Evolutionary conservation across 2,329 filamentous ascomycete genomes (phyloP).

Genomic region (Fusarium sp.): DNA sequence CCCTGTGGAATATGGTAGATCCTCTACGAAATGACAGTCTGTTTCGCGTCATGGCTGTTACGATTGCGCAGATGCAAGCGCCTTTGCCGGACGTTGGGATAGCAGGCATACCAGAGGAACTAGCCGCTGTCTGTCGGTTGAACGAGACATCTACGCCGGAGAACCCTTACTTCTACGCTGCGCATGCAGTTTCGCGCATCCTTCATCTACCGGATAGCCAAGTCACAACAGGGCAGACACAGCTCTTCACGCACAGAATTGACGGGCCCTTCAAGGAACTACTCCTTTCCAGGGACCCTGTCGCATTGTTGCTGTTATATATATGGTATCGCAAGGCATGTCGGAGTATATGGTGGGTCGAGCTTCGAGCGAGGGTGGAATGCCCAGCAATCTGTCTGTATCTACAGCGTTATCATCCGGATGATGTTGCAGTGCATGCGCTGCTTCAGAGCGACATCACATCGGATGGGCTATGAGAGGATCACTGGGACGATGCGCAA

Average conservation of each 20-base stretch:
- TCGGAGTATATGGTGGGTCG: slow-evolving; percentile 56
- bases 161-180: slow-evolving; percentile 52
- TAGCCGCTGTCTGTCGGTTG: slow-evolving; percentile 43
- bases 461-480: too few species aligned
- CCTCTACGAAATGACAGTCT: slow-evolving; percentile 50
- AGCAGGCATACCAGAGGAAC: slow-evolving; percentile 35
- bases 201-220: slow-evolving; percentile 42
- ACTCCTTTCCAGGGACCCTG: slow-evolving; percentile 48
- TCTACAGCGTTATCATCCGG: slow-evolving; percentile 45
- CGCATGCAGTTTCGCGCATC: slow-evolving; percentile 49
- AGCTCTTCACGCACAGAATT: slow-evolving; percentile 50
- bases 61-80: slow-evolving; percentile 50
- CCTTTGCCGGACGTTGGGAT: slow-evolving; percentile 45
- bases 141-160: slow-evolving; percentile 45
- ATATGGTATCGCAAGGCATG: slow-evolving; percentile 55
- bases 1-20: slow-evolving; percentile 47
- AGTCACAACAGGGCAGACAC: slow-evolving; percentile 44
- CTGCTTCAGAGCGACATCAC: slow-evolving; percentile 50
- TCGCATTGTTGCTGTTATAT: slow-evolving; percentile 53
- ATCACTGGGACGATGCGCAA: too few species aligned
- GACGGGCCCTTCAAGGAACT: slow-evolving; percentile 47
- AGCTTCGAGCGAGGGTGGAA: slow-evolving; percentile 53
- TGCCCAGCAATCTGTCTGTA: slow-evolving; percentile 54
- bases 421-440: slow-evolving; percentile 39
- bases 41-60: slow-evolving; percentile 46